These are phyloP conservation scores for Asparagopsis taxiformis DNA, from an alignment of 31 red algal genomes.

Conservation along the genomic window DNA sequence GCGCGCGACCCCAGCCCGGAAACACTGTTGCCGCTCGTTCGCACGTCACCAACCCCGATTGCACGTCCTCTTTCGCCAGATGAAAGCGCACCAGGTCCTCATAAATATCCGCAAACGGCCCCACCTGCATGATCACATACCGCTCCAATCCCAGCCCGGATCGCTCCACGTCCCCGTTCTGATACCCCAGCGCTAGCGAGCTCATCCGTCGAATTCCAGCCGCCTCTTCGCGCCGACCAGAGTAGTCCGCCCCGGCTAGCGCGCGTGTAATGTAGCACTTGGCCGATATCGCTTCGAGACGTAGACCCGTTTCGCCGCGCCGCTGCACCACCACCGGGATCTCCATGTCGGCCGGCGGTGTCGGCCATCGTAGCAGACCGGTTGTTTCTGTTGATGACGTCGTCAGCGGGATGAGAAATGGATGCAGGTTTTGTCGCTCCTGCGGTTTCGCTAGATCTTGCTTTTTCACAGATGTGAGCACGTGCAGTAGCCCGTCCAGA, in stretches of 20 bases:
- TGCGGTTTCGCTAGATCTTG: slow-evolving; percentile 15
- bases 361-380: slow-evolving; percentile 92
- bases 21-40: slow-evolving; percentile 71
- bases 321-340: slow-evolving; percentile 65
- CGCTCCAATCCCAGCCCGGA: slow-evolving; percentile 75
- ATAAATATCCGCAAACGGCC: slow-evolving; percentile 84
- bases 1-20: slow-evolving; percentile 76
- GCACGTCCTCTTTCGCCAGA: slow-evolving; percentile 51
- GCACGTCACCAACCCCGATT: slow-evolving; percentile 73
- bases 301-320: slow-evolving; percentile 25
- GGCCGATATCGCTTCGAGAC: slow-evolving; percentile 32
- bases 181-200: slow-evolving; percentile 54
- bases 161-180: slow-evolving; percentile 55
- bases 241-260: slow-evolving; percentile 54
- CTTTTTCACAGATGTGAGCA: slow-evolving; percentile 27
- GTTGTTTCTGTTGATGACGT: slow-evolving; percentile 9
- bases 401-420: slow-evolving; percentile 87
- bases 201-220: slow-evolving; percentile 29
- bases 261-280: slow-evolving; percentile 58
- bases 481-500: slow-evolving; percentile 65
- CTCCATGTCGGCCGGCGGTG: slow-evolving; percentile 67
- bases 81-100: slow-evolving; percentile 70
- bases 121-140: slow-evolving; percentile 70
- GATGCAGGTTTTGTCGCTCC: slow-evolving; percentile 59
- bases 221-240: slow-evolving; percentile 8